A percentile compares a stretch with the other conserved stretches of the same genome.
Evolutionary conservation across 2,329 filamentous ascomycete species (phyloP).

Genomic region (Xylariaceae sp.): DNA sequence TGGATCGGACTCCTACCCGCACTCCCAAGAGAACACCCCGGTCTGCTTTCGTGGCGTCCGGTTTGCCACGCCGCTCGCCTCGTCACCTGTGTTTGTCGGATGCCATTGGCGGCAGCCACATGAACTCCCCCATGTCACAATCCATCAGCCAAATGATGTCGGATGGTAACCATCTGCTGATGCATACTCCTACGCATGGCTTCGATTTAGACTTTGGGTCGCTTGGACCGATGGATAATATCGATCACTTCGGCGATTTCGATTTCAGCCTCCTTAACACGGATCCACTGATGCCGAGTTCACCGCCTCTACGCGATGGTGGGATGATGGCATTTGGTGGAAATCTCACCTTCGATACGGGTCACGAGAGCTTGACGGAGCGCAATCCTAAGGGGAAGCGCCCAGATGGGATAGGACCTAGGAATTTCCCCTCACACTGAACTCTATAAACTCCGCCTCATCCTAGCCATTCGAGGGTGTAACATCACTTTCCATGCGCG

Average conservation of each 20-base stretch:
- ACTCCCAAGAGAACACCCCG: constrained; percentile 36
- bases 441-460: too few relatives aligned
- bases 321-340: constrained; percentile 22
- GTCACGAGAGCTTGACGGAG: constrained; percentile 1
- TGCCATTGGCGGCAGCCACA: too few relatives aligned
- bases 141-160: constrained; percentile 61
- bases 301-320: constrained; percentile 37
- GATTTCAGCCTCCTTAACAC: constrained; percentile 50
- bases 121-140: constrained; percentile 17
- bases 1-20: constrained; percentile 48
- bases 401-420: neutral
- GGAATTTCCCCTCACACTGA: too few relatives aligned
- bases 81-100: constrained; percentile 8
- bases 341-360: constrained; percentile 3
- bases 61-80: constrained; percentile 36
- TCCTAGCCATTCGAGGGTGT: too few relatives aligned
- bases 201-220: constrained; percentile 42
- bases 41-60: constrained; percentile 16
- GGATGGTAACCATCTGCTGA: constrained; percentile 46
- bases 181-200: constrained; percentile 34
- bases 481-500: too few relatives aligned
- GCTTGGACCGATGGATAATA: constrained; percentile 35
- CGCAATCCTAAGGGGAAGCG: neutral
- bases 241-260: constrained; percentile 26
- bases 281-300: constrained; percentile 46